Conservation (phyloP, 352 stramenopile genomes). For the Phytophthora fragariaefolia region DNA sequence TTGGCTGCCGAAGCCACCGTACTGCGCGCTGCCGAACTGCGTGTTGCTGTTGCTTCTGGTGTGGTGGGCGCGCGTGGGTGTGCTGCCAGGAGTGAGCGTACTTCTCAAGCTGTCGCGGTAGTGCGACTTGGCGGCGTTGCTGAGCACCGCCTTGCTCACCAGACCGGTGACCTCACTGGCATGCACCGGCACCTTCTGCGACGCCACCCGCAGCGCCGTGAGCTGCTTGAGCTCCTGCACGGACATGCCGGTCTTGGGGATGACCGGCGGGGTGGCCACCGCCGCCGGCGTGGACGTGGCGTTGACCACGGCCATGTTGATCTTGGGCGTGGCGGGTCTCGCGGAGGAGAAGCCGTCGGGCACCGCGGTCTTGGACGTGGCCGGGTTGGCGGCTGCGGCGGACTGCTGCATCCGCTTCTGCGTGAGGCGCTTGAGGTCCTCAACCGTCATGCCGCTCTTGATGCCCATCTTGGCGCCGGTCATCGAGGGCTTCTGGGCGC, state of each 20-base stretch:
- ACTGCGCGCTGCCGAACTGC: slow-evolving; percentile 33
- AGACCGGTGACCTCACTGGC: slow-evolving; percentile 74
- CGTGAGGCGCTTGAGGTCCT: slow-evolving; percentile 87
- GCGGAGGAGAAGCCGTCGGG: slow-evolving; percentile 32
- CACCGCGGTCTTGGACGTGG: slow-evolving; percentile 39
- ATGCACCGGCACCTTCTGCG: slow-evolving; percentile 65
- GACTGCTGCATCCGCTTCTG: slow-evolving; percentile 87
- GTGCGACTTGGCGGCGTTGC: slow-evolving; percentile 79
- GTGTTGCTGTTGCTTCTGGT: slow-evolving; percentile 41
- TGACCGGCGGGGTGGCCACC: slow-evolving; percentile 43
- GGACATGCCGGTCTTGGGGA: slow-evolving; percentile 85
- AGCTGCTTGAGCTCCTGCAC: slow-evolving; percentile 89
- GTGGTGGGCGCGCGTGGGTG: slow-evolving; percentile 53
- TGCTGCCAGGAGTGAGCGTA: slow-evolving; percentile 60
- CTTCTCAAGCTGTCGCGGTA: slow-evolving; percentile 72
- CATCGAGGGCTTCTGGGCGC: slow-evolving; percentile 41
- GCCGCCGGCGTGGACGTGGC: slow-evolving; percentile 35
- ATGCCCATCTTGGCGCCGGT: slow-evolving; percentile 81
- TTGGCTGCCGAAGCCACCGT: slow-evolving; percentile 36
- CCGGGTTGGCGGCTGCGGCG: slow-evolving; percentile 35
- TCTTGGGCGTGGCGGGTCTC: slow-evolving; percentile 61
- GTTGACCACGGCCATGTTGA: slow-evolving; percentile 68
- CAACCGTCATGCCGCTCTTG: slow-evolving; percentile 90
- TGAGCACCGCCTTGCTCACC: slow-evolving; percentile 79
- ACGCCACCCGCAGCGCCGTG: slow-evolving; percentile 78